Conservation (phyloP, 2,329 filamentous ascomycete genomes). For the Pestalotiopsis sp. region DNA sequence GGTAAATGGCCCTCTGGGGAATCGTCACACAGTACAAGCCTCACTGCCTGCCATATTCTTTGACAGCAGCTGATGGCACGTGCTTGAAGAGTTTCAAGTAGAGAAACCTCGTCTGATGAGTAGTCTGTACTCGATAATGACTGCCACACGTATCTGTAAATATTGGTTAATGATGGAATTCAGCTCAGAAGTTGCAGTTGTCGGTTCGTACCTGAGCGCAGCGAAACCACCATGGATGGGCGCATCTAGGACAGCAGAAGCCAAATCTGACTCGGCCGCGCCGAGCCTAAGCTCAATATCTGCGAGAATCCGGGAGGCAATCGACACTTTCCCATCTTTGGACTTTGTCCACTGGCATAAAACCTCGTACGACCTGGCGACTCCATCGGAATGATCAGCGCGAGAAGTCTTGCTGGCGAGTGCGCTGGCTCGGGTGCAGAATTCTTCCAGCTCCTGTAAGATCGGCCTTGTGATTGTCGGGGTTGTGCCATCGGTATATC, state of each 20-base stretch:
- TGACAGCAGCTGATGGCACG: slow-evolving; percentile 64
- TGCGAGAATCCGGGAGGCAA: slow-evolving; percentile 61
- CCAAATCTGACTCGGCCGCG: slow-evolving; percentile 66
- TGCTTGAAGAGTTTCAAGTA: slow-evolving; percentile 46
- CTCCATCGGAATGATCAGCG: slow-evolving; percentile 90
- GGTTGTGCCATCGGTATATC: slow-evolving; percentile 29
- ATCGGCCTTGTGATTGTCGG: slow-evolving; percentile 19
- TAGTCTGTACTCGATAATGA: slow-evolving; percentile 47
- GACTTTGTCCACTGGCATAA: slow-evolving; percentile 60
- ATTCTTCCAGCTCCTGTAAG: slow-evolving; percentile 42
- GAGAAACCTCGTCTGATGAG: slow-evolving; percentile 35
- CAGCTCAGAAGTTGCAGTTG: neutral
- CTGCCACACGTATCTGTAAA: slow-evolving; percentile 53
- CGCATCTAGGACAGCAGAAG: slow-evolving; percentile 64
- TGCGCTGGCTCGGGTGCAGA: slow-evolving; percentile 55
- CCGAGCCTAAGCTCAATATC: slow-evolving; percentile 67
- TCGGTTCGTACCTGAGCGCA: slow-evolving; percentile 56
- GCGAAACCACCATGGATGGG: slow-evolving; percentile 74
- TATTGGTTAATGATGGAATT: slow-evolving; percentile 9
- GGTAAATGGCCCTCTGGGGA: slow-evolving; percentile 88
- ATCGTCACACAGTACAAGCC: slow-evolving; percentile 83
- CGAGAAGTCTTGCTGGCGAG: slow-evolving; percentile 73
- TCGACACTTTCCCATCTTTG: slow-evolving; percentile 42
- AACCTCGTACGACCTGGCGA: slow-evolving; percentile 76
- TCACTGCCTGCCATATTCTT: slow-evolving; percentile 77